Base-by-base conservation (phyloP, 2,329 filamentous ascomycete genomes). In the Colletotrichum sp. region DNA sequence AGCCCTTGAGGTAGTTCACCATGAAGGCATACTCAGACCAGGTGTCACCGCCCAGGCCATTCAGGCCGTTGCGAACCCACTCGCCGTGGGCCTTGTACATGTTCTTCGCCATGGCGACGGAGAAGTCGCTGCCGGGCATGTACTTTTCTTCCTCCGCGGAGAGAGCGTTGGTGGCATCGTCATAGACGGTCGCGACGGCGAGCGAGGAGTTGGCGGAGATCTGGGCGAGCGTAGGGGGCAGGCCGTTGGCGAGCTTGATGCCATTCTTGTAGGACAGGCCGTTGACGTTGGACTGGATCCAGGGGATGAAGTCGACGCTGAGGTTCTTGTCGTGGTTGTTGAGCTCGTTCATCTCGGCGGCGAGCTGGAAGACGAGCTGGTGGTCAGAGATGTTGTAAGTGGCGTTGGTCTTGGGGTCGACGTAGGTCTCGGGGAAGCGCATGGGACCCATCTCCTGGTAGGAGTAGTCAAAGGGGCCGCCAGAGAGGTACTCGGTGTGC, bases 401-500 rank as follows among this genome's bases (percentile, higher is more conserved):
- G 79, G 90, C 86, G 77, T 92, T 91, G n/a, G 86, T 87, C 24
- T 85, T 85, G 5, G 88, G 86, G 32, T 88, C 87, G 3, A 87
- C 81, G 77, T 90, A 88, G 4, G 86, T 87, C 18, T 90, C 85
- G 0, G 92, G 92, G 78, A 94, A 91, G 3, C 92, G 85, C 92
- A 94, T 93, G 0, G 92, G 91, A 0, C 92, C 92, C 90, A 88
- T 89, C 80, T 93, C 92, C 79, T 93, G 92, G 81, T 94, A 94
- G 24, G 92, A 91, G 79, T 94, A 93, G 76, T 93, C 87, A 24
- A 89, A 88, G 0, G 91, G 90, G 0, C 86, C 90, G 6, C 89
- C 90, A 4, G 88, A 88, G 3, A 94, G 87, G 71, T 94, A 94
- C 71, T 88, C 88, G 3, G 92, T 94, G 72, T 91, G 90, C 0